Conservation (phyloP, 345 rosid genomes). For the Turnera subulata region DNA sequence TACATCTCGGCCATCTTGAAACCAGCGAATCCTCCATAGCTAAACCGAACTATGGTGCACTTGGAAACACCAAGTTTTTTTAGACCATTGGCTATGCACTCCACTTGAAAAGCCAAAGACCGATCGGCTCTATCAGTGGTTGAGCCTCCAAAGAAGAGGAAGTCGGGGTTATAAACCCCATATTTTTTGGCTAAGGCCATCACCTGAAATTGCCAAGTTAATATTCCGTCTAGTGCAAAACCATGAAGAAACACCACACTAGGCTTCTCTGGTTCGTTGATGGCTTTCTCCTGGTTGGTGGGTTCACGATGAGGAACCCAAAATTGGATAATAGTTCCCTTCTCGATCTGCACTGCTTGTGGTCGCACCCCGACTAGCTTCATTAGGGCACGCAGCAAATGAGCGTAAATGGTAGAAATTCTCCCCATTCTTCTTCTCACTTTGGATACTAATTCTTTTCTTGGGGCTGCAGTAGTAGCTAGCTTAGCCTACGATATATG, state of each 20-base stretch:
- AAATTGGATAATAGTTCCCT: neutral
- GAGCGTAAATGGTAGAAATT: neutral
- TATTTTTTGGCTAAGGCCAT: constrained; percentile 26
- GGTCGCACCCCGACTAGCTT: constrained; percentile 8
- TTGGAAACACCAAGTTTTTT: constrained; percentile 32
- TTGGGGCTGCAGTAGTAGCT: no score
- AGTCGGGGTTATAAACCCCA: constrained; percentile 40
- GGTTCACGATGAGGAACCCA: constrained; percentile 13
- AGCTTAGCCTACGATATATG: no score
- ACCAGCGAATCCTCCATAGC: constrained; percentile 42
- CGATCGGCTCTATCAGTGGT: constrained; percentile 20
- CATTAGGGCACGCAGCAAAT: neutral
- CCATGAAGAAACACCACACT: constrained; percentile 43
- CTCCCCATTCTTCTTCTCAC: neutral
- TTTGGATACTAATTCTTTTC: no score
- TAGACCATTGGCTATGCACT: constrained; percentile 36
- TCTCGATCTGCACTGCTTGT: constrained; percentile 1
- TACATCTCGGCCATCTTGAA: constrained; percentile 34
- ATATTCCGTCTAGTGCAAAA: constrained; percentile 28
- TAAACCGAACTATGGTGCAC: constrained; percentile 36
- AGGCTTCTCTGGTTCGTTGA: constrained; percentile 7
- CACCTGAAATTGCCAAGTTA: constrained; percentile 43
- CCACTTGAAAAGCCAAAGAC: constrained; percentile 40
- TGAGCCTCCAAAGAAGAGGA: constrained; percentile 47
- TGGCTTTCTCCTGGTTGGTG: neutral